Conservation (phyloP, 768 basidiomycete species). For the Rossbeevera mucosa region DNA sequence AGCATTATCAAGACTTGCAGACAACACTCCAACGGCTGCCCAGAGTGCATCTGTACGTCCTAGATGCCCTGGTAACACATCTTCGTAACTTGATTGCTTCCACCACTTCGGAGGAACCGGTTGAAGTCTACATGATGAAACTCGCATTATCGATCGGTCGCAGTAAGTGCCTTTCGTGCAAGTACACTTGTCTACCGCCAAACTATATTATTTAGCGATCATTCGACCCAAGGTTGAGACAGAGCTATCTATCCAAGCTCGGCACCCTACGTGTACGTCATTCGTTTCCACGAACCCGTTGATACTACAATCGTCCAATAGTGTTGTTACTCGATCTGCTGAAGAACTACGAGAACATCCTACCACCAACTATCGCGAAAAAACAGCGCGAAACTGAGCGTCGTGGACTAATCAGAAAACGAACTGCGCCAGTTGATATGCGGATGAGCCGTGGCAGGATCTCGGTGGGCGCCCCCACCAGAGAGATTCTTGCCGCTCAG, state of each 20-base stretch:
- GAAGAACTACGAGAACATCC: slow-evolving; percentile 63
- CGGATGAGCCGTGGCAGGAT: slow-evolving; percentile 77
- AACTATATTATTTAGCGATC: slow-evolving; percentile 47
- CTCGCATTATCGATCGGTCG: slow-evolving; percentile 83
- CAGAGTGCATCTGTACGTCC: slow-evolving; percentile 71
- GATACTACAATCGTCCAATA: slow-evolving; percentile 22
- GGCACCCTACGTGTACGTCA: slow-evolving; percentile 69
- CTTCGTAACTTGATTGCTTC: slow-evolving; percentile 63
- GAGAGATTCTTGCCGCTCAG: slow-evolving; percentile 69
- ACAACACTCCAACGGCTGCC: slow-evolving; percentile 66
- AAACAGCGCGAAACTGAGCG: slow-evolving; percentile 89
- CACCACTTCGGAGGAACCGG: slow-evolving; percentile 65
- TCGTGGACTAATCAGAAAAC: slow-evolving; percentile 76
- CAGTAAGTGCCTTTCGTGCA: slow-evolving; percentile 45
- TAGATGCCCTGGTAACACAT: slow-evolving; percentile 76
- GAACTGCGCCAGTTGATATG: slow-evolving; percentile 85
- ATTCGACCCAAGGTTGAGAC: slow-evolving; percentile 80
- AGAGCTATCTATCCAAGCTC: slow-evolving; percentile 85
- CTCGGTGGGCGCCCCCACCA: slow-evolving; percentile 63
- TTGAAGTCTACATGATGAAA: slow-evolving; percentile 83
- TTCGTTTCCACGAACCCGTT: background rate
- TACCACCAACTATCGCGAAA: slow-evolving; percentile 77
- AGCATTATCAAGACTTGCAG: slow-evolving; percentile 59
- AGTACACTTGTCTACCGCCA: background rate
- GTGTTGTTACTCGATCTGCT: slow-evolving; percentile 85